Evolutionary conservation across 2,329 filamentous ascomycete species (phyloP), one percentile per base, ranked within the genome.

Genomic region (Fusarium sp.): DNA sequence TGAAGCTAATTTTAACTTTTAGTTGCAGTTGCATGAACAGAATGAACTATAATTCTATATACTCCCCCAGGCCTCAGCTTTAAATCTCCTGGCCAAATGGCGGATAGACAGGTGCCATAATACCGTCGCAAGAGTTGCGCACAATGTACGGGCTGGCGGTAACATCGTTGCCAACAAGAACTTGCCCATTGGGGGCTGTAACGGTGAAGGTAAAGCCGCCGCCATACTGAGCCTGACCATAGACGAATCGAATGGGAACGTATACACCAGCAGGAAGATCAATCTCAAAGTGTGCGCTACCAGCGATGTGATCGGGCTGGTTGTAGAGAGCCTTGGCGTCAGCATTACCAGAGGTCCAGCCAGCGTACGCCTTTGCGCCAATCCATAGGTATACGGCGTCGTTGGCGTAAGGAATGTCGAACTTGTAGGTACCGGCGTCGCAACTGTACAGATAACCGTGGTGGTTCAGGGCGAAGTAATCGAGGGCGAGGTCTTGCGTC

Each of bases 401-500:
- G 6, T 66, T 66, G 3, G 39, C 21, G 25, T 66, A 66, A 3
- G 63, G 62, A 4, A 66, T 66, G 1, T 66, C 18, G 2, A 66
- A 52, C 23, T 41, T 66, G 35, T 66, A 66, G 14, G 29, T 66
- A 5, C 63, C 63, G 6, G 52, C 41, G 1, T 66, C 52, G 39
- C 63, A 66, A 18, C 27, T 15, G 8, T 60, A 66, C 7, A 66
- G 12, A 19, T 21, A 66, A 3, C 16, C 62, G 6, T 60, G 61
- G 4, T 66, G 63, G 45, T 66, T 66, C 1, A 66, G 18, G 7
- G 63, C 63, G 21, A 66, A 66, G 33, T 52, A 66, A 9, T 60
- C 21, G 0, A 41, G 21, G 2, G 3, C 0, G 3, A 66, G 11
- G 12, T 21, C 2, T 0, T 0, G 1, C 1, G 38, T n/a, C 0